Conservation (phyloP, 73 alveolate species). For the Stentor coeruleus region DNA sequence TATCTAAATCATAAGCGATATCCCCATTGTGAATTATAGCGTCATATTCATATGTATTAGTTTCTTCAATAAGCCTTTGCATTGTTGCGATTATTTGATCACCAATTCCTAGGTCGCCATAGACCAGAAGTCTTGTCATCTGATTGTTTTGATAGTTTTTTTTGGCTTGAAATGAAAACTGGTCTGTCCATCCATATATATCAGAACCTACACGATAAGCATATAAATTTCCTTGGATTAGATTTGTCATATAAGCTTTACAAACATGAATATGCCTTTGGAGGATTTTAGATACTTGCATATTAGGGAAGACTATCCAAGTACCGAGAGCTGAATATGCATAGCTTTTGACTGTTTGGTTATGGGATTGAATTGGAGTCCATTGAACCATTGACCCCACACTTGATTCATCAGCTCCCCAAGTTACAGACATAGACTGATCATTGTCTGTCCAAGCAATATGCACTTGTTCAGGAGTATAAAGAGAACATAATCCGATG, state of each 20-base stretch:
- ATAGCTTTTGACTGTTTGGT: neutral
- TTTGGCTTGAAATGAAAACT: neutral
- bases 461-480: conserved; percentile 13
- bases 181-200: neutral
- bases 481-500: too few relatives aligned
- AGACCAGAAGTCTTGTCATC: neutral
- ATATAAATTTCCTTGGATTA: neutral
- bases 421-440: conserved; percentile 2
- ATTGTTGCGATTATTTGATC: neutral
- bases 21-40: conserved; percentile 22
- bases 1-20: neutral
- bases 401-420: neutral
- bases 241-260: neutral
- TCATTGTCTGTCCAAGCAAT: conserved; percentile 7
- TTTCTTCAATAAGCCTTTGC: neutral
- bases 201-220: neutral
- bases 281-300: neutral
- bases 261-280: neutral
- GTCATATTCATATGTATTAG: neutral
- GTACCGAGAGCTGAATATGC: neutral
- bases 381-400: neutral
- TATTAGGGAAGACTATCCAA: neutral
- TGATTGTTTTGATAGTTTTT: neutral
- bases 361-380: neutral
- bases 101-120: conserved; percentile 12